Evolutionary conservation across 352 stramenopile species (phyloP).

Genomic region (Poterioochromonas sp.): DNA sequence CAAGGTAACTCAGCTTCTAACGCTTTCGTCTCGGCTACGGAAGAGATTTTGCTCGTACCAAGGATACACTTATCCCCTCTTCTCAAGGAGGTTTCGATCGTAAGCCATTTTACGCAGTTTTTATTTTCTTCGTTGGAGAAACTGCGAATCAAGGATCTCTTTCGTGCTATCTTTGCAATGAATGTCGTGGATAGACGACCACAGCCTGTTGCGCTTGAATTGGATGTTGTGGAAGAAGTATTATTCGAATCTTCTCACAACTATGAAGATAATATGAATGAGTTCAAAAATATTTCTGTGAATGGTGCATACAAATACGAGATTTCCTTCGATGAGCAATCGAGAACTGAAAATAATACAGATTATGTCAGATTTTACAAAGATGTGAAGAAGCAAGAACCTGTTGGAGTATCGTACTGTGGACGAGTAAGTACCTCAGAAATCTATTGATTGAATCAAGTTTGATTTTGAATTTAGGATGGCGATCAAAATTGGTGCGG

Average conservation of each 20-base stretch:
- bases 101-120: no score
- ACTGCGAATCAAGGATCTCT: no score
- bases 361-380: slow-evolving; percentile 66
- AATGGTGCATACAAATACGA: slow-evolving; percentile 57
- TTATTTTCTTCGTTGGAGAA: no score
- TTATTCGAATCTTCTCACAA: slow-evolving; percentile 59
- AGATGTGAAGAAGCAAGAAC: not conserved
- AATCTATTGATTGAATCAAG: no score
- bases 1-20: no score
- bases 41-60: no score
- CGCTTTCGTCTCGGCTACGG: no score
- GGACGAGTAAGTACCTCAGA: no score
- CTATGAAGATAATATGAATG: slow-evolving; percentile 58
- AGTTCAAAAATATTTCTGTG: slow-evolving; percentile 60
- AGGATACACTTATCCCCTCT: no score
- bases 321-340: slow-evolving; percentile 59
- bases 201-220: not conserved
- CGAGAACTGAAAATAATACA: slow-evolving; percentile 56
- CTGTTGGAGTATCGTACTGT: not conserved
- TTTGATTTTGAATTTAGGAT: slow-evolving; percentile 47
- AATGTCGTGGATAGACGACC: slow-evolving; percentile 9
- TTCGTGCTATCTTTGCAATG: not conserved
- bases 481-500: slow-evolving; percentile 52
- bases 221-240: not conserved
- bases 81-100: no score